Evolutionary conservation across 768 basidiomycete genomes (phyloP).

Genomic region (Hericium coralloides): DNA sequence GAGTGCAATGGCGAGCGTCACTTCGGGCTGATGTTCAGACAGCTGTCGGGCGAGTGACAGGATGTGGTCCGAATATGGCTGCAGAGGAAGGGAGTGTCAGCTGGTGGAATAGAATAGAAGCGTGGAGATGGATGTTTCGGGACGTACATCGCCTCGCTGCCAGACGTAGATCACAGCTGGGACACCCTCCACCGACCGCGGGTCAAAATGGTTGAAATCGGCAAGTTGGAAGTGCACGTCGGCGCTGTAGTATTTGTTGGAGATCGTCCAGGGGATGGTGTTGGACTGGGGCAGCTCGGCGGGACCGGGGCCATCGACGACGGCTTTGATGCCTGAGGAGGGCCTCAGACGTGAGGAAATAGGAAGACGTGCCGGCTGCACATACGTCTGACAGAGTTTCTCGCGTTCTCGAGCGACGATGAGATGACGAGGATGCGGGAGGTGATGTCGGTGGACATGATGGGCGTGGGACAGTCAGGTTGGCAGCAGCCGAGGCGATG

Average conservation of each 20-base stretch:
- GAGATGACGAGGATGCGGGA: constrained; percentile 18
- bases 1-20: constrained; percentile 59
- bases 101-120: constrained; percentile 1
- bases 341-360: constrained; percentile 1
- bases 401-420: constrained; percentile 17
- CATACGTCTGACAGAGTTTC: constrained; percentile 20
- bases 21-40: constrained; percentile 53
- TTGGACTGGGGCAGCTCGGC: constrained; percentile 2
- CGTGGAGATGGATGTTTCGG: neutral
- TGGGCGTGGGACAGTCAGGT: no score
- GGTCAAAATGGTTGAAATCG: constrained; percentile 34
- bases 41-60: constrained; percentile 39
- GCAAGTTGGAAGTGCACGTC: constrained; percentile 58
- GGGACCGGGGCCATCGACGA: constrained; percentile 8
- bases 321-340: constrained; percentile 18
- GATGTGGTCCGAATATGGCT: constrained; percentile 56
- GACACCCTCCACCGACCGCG: constrained; percentile 33
- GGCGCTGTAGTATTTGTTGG: constrained; percentile 77
- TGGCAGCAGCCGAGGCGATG: neutral
- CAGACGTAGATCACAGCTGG: constrained; percentile 75
- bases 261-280: constrained; percentile 63
- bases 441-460: neutral
- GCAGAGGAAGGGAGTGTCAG: neutral
- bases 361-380: neutral
- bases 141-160: constrained; percentile 53